Base-by-base conservation (phyloP, 1,139 yeast genomes). In the Sugiyamaella sp. region DNA sequence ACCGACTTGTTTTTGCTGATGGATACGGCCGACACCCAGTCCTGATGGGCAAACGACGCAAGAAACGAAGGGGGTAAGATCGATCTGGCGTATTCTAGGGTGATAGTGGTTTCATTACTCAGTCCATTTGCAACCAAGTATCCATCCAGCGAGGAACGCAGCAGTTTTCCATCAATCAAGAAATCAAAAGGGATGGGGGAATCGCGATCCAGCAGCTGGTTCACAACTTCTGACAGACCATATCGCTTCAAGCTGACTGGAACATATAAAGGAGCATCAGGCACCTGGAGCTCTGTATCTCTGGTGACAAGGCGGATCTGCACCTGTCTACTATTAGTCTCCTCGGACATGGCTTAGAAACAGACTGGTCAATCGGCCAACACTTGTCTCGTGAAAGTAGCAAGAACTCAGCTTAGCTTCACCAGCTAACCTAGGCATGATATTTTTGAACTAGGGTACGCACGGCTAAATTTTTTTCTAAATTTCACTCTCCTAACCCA, bases 211-310 rank as follows among this genome's bases (percentile, higher is more conserved):
- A 93, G 75, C 56, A 93, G 78, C 73, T 91, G 97, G 73, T 93
- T 95, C 35, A 93, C 97, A 67, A 93, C 85, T 72, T 93, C 98
- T 1, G 97, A 89, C 48, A 93, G 80, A 51, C 99, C 99, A 69
- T 83, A 91, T 69, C 98, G 80, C 64, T 88, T 90, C 64, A 93
- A 78, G 2, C 86, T 74, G 27, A 86, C 87, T 17, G 99, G 99
- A 14, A 90, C 97, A 66, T 80, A 88, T 17, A 65, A 53, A 8
- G 97, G 95, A 41, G 86, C 81, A 53, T 89, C 96, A n/a, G 87
- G 80, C 3, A 89, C 89, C 19, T 80, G 68, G 59, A 86, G 84
- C 61, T 89, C 95, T 60, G 82, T 85, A 65, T 91, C 97, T 62
- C 93, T 81, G 44, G 98, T 91, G 74, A 86, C 83, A 73, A 93